These are phyloP conservation scores for Candida palmyrensis DNA, from an alignment of 805 yeast genomes.

Conservation along the genomic window DNA sequence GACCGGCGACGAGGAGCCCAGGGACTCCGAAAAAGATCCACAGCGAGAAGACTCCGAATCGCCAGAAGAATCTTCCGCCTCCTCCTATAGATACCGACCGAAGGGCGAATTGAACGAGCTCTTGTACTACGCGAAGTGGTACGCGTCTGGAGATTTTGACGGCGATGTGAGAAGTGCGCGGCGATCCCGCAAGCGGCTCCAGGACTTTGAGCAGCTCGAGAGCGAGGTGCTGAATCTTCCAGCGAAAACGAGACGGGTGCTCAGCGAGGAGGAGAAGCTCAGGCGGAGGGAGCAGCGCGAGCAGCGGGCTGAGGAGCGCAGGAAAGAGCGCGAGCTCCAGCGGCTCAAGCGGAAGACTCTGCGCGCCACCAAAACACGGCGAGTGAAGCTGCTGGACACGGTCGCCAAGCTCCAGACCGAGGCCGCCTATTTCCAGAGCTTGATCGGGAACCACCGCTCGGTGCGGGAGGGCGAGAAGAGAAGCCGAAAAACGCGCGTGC, in stretches of 20 bases:
- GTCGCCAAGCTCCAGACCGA: slow-evolving; percentile 17
- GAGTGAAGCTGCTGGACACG: neutral
- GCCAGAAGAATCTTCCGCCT: no score
- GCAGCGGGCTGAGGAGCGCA: neutral
- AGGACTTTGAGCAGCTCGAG: slow-evolving; percentile 13
- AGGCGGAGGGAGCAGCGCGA: slow-evolving; percentile 3
- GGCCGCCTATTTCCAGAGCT: slow-evolving; percentile 34
- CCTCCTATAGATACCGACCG: no score
- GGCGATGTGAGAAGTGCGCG: no score
- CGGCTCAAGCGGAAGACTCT: slow-evolving; percentile 1
- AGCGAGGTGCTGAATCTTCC: slow-evolving; percentile 7
- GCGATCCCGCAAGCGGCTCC: no score
- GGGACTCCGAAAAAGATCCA: no score
- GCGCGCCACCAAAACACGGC: neutral
- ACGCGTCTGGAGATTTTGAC: slow-evolving; percentile 12
- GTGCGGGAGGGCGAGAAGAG: slow-evolving; percentile 32
- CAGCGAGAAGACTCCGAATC: no score
- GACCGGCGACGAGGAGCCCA: no score
- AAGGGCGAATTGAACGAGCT: slow-evolving; percentile 18
- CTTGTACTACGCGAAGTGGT: slow-evolving; percentile 38
- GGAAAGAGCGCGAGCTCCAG: slow-evolving; percentile 6
- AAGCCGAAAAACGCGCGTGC: slow-evolving; percentile 19
- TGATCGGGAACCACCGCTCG: slow-evolving; percentile 29
- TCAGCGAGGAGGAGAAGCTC: no score
- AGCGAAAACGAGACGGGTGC: slow-evolving; percentile 5